Percentiles rank a stretch among this genome's conserved stretches.
phyloP scores from a whole-genome alignment of 78 protist genomes.

The Anaeramoeba ignava region DNA sequence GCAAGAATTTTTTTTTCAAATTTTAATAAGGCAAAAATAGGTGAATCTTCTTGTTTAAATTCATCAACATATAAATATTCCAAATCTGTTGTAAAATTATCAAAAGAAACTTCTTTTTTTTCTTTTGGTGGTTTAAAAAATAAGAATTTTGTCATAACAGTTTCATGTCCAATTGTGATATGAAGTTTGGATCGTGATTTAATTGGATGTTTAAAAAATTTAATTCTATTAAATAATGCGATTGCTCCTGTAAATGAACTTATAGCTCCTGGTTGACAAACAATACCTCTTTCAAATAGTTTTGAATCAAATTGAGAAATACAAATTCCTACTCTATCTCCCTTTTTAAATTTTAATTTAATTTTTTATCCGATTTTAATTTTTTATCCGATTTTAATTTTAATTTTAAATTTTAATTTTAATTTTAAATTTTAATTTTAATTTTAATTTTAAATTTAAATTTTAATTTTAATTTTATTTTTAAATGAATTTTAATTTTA shows the following conservation, averaged over 20 bases:
- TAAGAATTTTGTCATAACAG: background rate
- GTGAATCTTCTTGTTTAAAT: background rate
- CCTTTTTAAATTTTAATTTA: too few species aligned
- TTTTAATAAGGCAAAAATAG: background rate
- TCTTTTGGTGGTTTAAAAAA: constrained; percentile 1
- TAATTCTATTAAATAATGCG: background rate
- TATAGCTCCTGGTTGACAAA: background rate
- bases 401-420: too few species aligned
- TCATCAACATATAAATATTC: background rate
- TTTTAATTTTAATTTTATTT: too few species aligned
- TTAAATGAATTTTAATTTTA: too few species aligned
- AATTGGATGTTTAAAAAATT: background rate
- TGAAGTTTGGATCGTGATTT: background rate
- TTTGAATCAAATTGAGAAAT: background rate
- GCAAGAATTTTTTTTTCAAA: background rate
- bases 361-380: too few species aligned
- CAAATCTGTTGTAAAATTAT: background rate
- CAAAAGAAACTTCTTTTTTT: background rate
- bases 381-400: too few species aligned
- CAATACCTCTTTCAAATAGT: background rate
- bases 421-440: too few species aligned
- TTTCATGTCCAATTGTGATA: constrained; percentile 5
- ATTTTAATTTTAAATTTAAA: too few species aligned
- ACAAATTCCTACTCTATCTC: constrained; percentile 14
- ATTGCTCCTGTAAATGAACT: background rate